Percentiles rank a stretch among this genome's conserved stretches.
Evolutionary conservation across 768 basidiomycete species (phyloP).

Genomic region (Macrolepiota dolichaula): DNA sequence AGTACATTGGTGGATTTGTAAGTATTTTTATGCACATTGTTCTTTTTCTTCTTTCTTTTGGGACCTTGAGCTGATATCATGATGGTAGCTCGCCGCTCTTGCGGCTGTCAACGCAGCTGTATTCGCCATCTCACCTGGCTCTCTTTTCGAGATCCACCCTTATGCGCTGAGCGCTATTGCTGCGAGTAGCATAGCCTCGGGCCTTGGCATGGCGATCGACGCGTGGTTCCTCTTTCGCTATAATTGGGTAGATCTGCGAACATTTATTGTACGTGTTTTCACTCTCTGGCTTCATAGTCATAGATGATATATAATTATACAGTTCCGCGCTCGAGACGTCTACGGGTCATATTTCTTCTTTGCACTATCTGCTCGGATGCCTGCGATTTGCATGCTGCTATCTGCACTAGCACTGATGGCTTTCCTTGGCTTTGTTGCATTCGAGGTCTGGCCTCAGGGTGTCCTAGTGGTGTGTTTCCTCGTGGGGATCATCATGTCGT

Average conservation of each 20-base stretch:
- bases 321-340: slow-evolving; percentile 52
- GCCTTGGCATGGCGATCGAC: slow-evolving; percentile 59
- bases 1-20: slow-evolving; percentile 59
- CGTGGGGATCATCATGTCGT: slow-evolving; percentile 54
- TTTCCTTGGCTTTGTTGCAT: slow-evolving; percentile 62
- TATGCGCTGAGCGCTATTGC: slow-evolving; percentile 52
- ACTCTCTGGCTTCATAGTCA: background rate
- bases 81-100: slow-evolving; percentile 50
- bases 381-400: slow-evolving; percentile 55
- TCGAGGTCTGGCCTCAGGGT: slow-evolving; percentile 58
- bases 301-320: background rate
- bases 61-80: background rate
- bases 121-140: slow-evolving; percentile 56
- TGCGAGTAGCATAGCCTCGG: slow-evolving; percentile 55
- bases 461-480: slow-evolving; percentile 56
- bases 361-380: slow-evolving; percentile 60
- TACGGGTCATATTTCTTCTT: slow-evolving; percentile 67
- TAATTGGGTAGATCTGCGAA: slow-evolving; percentile 44
- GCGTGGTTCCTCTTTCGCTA: slow-evolving; percentile 69
- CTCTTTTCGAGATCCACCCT: slow-evolving; percentile 45
- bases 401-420: slow-evolving; percentile 55
- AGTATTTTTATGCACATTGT: no score
- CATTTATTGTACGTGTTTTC: slow-evolving; percentile 56
- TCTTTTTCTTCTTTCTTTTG: no score
- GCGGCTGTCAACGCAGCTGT: slow-evolving; percentile 58